phyloP scores from a whole-genome alignment of 768 basidiomycete genomes.

The Collybia mongolica region DNA sequence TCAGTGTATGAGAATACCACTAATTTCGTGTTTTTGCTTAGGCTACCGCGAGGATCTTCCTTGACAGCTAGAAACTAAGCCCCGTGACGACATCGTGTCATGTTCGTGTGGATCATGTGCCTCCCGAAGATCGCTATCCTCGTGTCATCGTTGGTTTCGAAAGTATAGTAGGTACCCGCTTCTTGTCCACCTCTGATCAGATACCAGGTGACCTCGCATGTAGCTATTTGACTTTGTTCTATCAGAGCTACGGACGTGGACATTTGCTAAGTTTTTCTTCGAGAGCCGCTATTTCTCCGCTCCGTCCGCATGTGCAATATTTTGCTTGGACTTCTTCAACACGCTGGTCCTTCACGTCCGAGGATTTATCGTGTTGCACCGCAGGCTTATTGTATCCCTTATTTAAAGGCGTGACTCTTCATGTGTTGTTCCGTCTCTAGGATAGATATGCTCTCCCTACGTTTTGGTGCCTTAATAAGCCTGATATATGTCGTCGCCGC shows the following conservation, averaged over 20 bases:
- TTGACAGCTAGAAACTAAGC: background rate
- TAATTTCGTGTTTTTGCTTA: background rate
- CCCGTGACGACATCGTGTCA: background rate
- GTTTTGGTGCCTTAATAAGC: constrained; percentile 18
- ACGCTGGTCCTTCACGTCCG: constrained; percentile 4
- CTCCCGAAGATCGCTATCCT: no score
- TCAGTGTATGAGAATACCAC: background rate
- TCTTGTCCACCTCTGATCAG: no score
- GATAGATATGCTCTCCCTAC: constrained; percentile 9
- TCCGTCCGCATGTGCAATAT: constrained; percentile 3
- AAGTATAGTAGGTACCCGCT: no score
- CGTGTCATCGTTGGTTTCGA: no score
- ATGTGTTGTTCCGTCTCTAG: background rate
- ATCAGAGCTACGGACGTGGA: background rate
- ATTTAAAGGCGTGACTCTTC: constrained; percentile 7
- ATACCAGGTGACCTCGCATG: no score
- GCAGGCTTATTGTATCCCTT: background rate
- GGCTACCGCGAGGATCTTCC: background rate
- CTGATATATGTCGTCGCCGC: constrained; percentile 24
- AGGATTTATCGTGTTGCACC: constrained; percentile 6
- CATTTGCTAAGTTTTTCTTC: background rate
- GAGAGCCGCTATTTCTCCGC: constrained; percentile 26
- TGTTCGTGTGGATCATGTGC: no score
- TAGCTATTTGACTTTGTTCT: no score
- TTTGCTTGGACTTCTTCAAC: constrained; percentile 3